Conservation (phyloP, 257 asterid genomes). For the Ehretia macrophylla region DNA sequence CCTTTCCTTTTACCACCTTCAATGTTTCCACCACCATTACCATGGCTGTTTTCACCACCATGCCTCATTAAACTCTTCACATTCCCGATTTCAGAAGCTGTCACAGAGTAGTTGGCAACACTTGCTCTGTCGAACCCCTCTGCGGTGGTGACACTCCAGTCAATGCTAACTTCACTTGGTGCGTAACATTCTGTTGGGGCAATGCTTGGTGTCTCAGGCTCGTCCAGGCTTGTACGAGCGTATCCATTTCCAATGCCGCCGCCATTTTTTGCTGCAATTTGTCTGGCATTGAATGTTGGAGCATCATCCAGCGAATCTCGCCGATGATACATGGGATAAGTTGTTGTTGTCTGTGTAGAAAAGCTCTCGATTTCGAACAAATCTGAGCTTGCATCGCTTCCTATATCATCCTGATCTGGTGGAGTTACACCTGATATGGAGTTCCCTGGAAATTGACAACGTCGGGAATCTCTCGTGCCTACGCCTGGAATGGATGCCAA, state of each 20-base stretch:
- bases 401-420: conserved; percentile 48
- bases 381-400: conserved; percentile 85
- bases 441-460: conserved; percentile 27
- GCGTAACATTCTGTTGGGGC: conserved; percentile 63
- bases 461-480: neutral
- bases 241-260: conserved; percentile 10
- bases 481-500: too few species aligned
- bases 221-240: conserved; percentile 40
- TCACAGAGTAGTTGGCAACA: conserved; percentile 45
- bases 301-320: conserved; percentile 67
- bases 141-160: conserved; percentile 93
- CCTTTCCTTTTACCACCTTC: conserved; percentile 37
- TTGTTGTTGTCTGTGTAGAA: conserved; percentile 53
- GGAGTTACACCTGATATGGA: conserved; percentile 34
- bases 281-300: conserved; percentile 34
- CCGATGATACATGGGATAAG: conserved; percentile 44
- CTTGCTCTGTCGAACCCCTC: conserved; percentile 71
- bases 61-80: conserved; percentile 24
- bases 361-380: conserved; percentile 83
- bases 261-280: conserved; percentile 25
- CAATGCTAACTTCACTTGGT: conserved; percentile 86
- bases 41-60: conserved; percentile 1
- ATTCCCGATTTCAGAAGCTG: conserved; percentile 48
- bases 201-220: conserved; percentile 56
- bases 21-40: conserved; percentile 9